phyloP scores from a whole-genome alignment of 345 rosid genomes.

The Linum lewisii region DNA sequence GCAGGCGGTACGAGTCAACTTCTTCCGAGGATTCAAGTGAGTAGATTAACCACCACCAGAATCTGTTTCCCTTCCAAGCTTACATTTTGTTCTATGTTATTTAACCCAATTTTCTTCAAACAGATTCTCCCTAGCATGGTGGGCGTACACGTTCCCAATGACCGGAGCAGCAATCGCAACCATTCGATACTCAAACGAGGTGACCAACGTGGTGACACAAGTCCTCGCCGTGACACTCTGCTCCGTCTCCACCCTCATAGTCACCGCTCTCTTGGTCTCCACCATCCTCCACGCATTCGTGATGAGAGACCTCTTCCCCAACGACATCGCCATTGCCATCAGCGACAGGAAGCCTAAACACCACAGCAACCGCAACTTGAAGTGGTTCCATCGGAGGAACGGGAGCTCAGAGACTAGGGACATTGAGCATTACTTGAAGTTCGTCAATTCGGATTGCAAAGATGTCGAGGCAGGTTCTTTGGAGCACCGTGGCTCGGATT shows the following conservation, averaged over 20 bases:
- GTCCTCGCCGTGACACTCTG: slow-evolving; percentile 33
- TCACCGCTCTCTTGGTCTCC: slow-evolving; percentile 36
- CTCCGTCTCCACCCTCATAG: slow-evolving; percentile 37
- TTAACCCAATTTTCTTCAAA: background rate
- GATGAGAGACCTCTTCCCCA: slow-evolving; percentile 42
- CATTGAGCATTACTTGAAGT: slow-evolving; percentile 22
- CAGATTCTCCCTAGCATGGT: slow-evolving; percentile 88
- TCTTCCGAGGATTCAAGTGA: slow-evolving; percentile 78
- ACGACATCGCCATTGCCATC: slow-evolving; percentile 70
- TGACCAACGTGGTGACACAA: slow-evolving; percentile 31
- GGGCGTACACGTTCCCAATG: slow-evolving; percentile 91
- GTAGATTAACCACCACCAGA: slow-evolving; percentile 2
- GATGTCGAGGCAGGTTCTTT: background rate
- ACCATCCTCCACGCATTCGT: slow-evolving; percentile 49
- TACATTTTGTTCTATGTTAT: background rate
- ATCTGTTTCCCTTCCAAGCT: background rate
- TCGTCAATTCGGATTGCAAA: background rate
- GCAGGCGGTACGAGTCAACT: slow-evolving; percentile 69
- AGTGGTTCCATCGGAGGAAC: slow-evolving; percentile 38
- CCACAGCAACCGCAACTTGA: slow-evolving; percentile 16
- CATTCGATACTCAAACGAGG: slow-evolving; percentile 49
- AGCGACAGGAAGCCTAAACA: slow-evolving; percentile 40
- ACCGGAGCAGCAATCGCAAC: slow-evolving; percentile 63
- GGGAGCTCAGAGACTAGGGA: slow-evolving; percentile 37
- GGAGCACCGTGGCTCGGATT: background rate